Base-by-base conservation (phyloP, 2,329 filamentous ascomycete genomes). In the Nothophoma quercina region DNA sequence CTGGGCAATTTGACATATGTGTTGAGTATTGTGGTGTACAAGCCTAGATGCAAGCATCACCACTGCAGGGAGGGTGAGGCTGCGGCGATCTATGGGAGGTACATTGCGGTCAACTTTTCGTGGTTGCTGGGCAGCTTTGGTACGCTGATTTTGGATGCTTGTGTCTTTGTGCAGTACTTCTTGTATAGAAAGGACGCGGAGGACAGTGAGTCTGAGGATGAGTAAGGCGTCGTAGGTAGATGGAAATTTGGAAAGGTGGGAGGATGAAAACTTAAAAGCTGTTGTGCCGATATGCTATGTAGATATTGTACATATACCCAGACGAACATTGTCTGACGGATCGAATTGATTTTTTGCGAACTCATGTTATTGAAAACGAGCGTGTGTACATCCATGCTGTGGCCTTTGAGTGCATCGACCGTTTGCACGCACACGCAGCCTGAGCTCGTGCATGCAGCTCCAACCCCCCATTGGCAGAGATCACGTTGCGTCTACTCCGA, bases 1-100 rank as follows among this genome's bases (percentile, higher is more conserved):
- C 85, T 98, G 5, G 95, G 95, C 2, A 99, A 99, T 72, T 75
- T 96, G 60, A 97, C 93, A 0, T 98, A 96, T 68, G 93, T 97
- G 15, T 79, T 96, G 29, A 93, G 88, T 29, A 98, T 99, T 63
- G 83, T 98, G 59, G 93, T 92, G 1, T 98, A 92, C 68, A 90
- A 93, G 53, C 91, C 93, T 0, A 78, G 83, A 23, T 96, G 91
- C 62, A 49, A 51, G 51, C 47, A 60, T 16, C 67, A 72, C 12
- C 25, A 33, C 5, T 96, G 93, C 76, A 73, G 72, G 21, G 77
- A 81, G 0, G 89, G 87, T 0, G 91, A 96, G 75, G 84, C 84
- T 0, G 70, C 72, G 9, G 76, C 72, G 1, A 80, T 93, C 10
- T 98, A 98, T 73, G 85, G 84, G 22, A 80, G 82, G 56, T 97